Conservation (phyloP, 2,329 filamentous ascomycete species). For the Neopestalotiopsis clavispora region DNA sequence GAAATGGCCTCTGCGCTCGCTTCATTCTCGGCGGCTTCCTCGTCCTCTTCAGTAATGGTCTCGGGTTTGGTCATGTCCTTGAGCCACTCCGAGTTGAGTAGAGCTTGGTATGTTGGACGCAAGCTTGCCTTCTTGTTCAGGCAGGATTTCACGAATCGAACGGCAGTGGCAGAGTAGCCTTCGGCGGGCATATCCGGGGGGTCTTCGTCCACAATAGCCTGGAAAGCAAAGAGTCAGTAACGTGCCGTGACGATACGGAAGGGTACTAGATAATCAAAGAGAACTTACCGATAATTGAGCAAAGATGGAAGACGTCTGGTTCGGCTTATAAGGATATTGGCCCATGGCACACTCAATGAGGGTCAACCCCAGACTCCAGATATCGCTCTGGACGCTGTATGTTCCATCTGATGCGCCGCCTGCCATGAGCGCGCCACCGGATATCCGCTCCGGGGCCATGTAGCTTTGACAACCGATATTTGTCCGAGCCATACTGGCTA, state of each 20-base stretch:
- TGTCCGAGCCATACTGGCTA: slow-evolving; percentile 96
- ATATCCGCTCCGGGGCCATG: slow-evolving; percentile 97
- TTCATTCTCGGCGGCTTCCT: slow-evolving; percentile 38
- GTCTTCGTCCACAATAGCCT: slow-evolving; percentile 99
- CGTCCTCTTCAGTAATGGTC: slow-evolving; percentile 41
- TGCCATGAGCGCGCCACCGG: slow-evolving; percentile 79
- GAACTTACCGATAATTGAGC: slow-evolving; percentile 93
- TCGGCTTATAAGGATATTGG: slow-evolving; percentile 92
- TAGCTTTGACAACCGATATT: slow-evolving; percentile 99
- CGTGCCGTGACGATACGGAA: not conserved
- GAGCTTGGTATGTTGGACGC: slow-evolving; percentile 90
- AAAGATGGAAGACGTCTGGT: slow-evolving; percentile 98
- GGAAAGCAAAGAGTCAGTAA: slow-evolving; percentile 20
- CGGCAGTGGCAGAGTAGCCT: slow-evolving; percentile 78
- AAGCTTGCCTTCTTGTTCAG: slow-evolving; percentile 91
- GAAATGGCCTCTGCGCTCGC: slow-evolving; percentile 44
- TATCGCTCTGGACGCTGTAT: slow-evolving; percentile 97
- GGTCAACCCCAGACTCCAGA: slow-evolving; percentile 93
- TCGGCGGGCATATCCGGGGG: slow-evolving; percentile 83
- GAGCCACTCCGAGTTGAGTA: slow-evolving; percentile 91
- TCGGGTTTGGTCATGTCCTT: slow-evolving; percentile 74
- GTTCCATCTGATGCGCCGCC: slow-evolving; percentile 78
- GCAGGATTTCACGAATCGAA: slow-evolving; percentile 86
- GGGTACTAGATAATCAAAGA: slow-evolving; percentile 1
- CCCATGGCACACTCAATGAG: slow-evolving; percentile 97